These are phyloP conservation scores for Chlorella sp. DNA, from an alignment of 139 green algal genomes.

Conservation along the genomic window DNA sequence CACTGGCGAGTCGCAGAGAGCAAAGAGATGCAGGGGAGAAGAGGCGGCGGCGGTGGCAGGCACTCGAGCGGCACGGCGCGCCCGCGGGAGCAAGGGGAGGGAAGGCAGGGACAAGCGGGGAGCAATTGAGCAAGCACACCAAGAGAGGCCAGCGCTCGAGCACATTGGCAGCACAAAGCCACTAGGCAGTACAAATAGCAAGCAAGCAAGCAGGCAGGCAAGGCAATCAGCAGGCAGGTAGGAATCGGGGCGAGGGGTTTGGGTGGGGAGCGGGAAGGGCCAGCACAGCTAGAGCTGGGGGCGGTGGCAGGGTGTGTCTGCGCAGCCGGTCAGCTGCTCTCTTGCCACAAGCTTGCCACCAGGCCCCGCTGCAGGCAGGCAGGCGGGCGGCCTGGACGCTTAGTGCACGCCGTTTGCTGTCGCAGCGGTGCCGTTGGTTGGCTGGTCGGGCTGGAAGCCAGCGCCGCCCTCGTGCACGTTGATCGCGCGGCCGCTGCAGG, in stretches of 20 bases:
- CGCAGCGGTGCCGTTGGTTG: neutral
- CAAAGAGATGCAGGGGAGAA: too few relatives aligned
- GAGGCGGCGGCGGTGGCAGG: too few relatives aligned
- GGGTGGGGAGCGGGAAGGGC: neutral
- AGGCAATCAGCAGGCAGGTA: neutral
- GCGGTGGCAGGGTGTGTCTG: neutral
- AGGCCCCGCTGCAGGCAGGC: neutral
- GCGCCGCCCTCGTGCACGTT: slow-evolving; percentile 47
- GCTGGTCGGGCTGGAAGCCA: slow-evolving; percentile 13
- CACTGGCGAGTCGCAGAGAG: too few relatives aligned
- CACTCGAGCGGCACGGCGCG: too few relatives aligned
- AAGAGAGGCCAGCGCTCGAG: neutral
- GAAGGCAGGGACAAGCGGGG: too few relatives aligned
- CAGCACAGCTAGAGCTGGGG: neutral
- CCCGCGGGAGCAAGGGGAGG: too few relatives aligned
- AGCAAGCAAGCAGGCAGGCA: neutral
- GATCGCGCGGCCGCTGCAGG: slow-evolving; percentile 66
- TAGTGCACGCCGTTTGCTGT: slow-evolving; percentile 19
- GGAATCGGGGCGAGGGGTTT: neutral
- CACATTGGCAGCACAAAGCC: neutral
- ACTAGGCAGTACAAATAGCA: slow-evolving; percentile 9
- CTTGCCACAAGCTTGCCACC: neutral
- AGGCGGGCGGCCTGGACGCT: neutral
- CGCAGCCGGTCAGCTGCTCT: neutral
- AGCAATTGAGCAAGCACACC: too few relatives aligned